Evolutionary conservation across 2,329 filamentous ascomycete genomes (phyloP), one percentile per base, ranked within the genome.

Genomic region (Phyllosticta citrichinensis): DNA sequence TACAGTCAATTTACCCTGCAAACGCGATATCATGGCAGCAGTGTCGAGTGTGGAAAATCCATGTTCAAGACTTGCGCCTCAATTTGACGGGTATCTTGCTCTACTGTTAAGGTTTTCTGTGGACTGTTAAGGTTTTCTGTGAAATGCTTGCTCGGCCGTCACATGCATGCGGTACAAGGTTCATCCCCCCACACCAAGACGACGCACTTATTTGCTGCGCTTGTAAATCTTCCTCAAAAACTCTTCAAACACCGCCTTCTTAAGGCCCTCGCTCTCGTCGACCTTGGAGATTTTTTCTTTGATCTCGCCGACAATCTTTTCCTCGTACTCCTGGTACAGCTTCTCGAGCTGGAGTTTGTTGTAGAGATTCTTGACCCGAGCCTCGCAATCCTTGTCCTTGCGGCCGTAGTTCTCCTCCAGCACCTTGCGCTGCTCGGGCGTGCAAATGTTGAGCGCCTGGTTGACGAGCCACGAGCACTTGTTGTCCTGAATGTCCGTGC

Each of bases 401-500:
- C 86, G 86, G 67, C 94, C 94, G 75, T 99, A 99, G 80, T 96
- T 93, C 62, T 90, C 85, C 72, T 97, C 91, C 57, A 99, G 86
- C 50, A 95, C 76, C 77, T 88, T 82, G 71, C 91, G 86, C 82
- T 99, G 94, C 74, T 93, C 91, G 1, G 90, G 86, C 2, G 83
- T 92, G 65, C 84, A 88, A 64, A 87, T 83, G 74, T 86, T 82
- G 63, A 99, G 81, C 55, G 94, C 94, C 77, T 96, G 87, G 83
- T 99, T 99, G 76, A 99, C 84, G 63, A 99, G 80, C 94, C 94
- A 99, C 52, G 90, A 95, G 83, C 94, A 99, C 83, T 99, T 99
- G 84, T 99, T 99, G 80, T 99, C 94, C 82, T 92, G 87, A 76
- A 99, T 99, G 72, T 99, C 94, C 63, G 94, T 99, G 66, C 94